A percentile compares a stretch with the other conserved stretches of the same genome.
Conservation (phyloP, 371 early-diverging fungal species). For the Rhizopus sp. region DNA sequence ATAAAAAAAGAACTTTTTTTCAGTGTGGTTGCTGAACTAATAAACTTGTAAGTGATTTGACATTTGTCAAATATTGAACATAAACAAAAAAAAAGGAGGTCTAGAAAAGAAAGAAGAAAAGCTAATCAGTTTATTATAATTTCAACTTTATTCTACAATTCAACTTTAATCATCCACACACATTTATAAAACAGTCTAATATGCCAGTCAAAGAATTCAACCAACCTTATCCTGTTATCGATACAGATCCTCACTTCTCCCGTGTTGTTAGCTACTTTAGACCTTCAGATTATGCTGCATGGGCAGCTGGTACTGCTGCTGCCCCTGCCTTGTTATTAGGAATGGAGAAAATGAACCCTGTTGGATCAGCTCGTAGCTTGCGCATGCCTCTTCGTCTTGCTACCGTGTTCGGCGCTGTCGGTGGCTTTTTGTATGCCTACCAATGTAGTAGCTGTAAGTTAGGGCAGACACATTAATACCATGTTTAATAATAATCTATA, state of each 20-base stretch:
- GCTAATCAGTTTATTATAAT: neutral
- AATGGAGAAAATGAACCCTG: conserved; percentile 58
- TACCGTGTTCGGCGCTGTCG: conserved; percentile 60
- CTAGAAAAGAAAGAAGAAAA: neutral
- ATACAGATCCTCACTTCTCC: conserved; percentile 77
- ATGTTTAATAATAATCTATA: neutral
- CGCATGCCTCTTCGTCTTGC: conserved; percentile 55
- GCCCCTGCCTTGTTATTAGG: conserved; percentile 76
- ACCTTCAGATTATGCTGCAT: conserved; percentile 73
- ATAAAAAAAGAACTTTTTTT: conserved; percentile 4
- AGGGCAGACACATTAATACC: neutral
- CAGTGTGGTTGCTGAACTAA: neutral
- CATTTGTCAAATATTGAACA: neutral
- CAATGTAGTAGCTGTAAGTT: conserved; percentile 69
- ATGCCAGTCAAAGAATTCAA: conserved; percentile 56
- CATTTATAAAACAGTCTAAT: conserved; percentile 6
- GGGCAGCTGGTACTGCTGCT: conserved; percentile 69
- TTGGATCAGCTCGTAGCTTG: conserved; percentile 47
- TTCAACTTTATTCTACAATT: neutral
- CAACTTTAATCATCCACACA: neutral
- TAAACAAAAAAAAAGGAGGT: neutral
- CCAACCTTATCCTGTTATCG: conserved; percentile 67
- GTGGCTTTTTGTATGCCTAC: conserved; percentile 73
- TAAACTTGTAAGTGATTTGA: neutral
- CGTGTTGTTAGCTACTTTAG: conserved; percentile 92